Evolutionary conservation across 2,329 filamentous ascomycete genomes (phyloP), one percentile per base, ranked within the genome.

Genomic region (Pseudocercospora crystallina): DNA sequence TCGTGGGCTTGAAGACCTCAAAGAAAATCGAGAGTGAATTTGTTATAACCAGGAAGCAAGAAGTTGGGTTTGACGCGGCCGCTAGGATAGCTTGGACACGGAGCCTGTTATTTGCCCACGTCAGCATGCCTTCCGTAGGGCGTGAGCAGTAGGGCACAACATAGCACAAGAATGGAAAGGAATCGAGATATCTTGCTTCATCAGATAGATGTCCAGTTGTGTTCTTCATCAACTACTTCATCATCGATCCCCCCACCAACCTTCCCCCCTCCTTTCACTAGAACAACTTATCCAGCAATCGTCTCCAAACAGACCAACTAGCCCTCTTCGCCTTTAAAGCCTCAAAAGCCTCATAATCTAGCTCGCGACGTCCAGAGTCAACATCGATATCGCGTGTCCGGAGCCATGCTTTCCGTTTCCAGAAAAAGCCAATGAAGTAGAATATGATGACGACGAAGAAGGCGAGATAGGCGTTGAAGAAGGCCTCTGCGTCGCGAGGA

Each of bases 291-390:
- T 62, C 62, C 14, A 63, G 37, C 8, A 57, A 39, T 35, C 66
- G 65, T 51, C 66, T 69, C 80, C 80, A 84, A 10, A 70, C 65
- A 1, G 81, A 81, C 74, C 73, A 77, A 3, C 69, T 61, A 12
- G 77, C 78, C 14, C 81, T 65, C 66, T 74, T 65, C 33, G 73
- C 77, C 29, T 77, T 74, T 61, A 78, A 73, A 33, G 71, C 76
- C 65, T 84, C 79, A 69, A 85, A 83, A 35, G 72, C 71, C 9
- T 85, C 82, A 81, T 81, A 86, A 65, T 87, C 79, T 43, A 85
- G 76, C 68, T 82, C 78, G 51, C 84, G 77, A 34, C 84, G 79
- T 54, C 84, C 84, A 26, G 76, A 78, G 63, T 88, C 84, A 47
- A 88, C 77, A 59, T 88, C 84, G 51, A 89, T 86, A 58, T 87